Percentiles rank a stretch among this genome's conserved stretches.
phyloP scores from a whole-genome alignment of 2,329 filamentous ascomycete species.

The Penicillium sp. region DNA sequence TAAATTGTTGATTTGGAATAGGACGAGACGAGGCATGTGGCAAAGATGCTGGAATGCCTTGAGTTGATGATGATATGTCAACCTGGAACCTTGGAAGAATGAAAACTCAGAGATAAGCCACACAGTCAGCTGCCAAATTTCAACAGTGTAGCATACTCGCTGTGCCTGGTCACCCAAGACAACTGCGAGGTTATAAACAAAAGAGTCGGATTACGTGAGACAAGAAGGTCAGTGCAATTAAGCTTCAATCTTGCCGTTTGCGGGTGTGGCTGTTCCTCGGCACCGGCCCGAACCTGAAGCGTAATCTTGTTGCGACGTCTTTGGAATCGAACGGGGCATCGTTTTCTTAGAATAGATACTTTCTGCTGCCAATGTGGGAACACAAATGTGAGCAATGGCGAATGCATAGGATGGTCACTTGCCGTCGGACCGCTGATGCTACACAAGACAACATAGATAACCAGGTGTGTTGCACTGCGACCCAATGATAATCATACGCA shows the following conservation, averaged over 20 bases:
- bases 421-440: background rate
- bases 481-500: background rate
- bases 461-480: background rate
- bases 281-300: background rate
- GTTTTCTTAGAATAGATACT: background rate
- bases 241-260: background rate
- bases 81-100: too few relatives aligned
- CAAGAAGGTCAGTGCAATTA: background rate
- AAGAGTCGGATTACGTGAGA: background rate
- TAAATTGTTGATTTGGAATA: too few relatives aligned
- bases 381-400: background rate
- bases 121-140: background rate
- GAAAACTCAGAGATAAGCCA: too few relatives aligned
- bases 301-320: background rate
- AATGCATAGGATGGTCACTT: background rate
- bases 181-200: background rate
- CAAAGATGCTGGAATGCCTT: too few relatives aligned
- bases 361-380: background rate
- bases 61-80: too few relatives aligned
- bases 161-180: background rate
- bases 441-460: background rate
- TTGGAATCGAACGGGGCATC: background rate
- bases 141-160: too few relatives aligned
- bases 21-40: too few relatives aligned
- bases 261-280: background rate